These are phyloP conservation scores for Thermomucor indicae-seudaticae DNA, from an alignment of 371 early-diverging fungal species.

Conservation along the genomic window DNA sequence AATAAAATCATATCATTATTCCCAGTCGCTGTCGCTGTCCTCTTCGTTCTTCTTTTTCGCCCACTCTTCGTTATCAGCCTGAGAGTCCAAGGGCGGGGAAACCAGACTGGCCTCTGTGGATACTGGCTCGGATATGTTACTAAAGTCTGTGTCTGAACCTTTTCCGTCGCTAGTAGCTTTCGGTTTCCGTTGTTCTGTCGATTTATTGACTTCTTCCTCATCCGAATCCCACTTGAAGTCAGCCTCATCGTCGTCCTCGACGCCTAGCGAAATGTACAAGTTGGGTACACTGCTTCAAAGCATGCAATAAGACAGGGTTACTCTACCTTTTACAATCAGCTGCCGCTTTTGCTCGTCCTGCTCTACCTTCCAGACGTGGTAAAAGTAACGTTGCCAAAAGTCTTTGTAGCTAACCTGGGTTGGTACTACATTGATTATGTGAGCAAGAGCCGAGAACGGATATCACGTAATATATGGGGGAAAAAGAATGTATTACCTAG, in stretches of 20 bases:
- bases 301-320: no score
- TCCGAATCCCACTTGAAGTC: conserved; percentile 52
- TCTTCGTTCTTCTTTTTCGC: conserved; percentile 13
- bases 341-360: conserved; percentile 46
- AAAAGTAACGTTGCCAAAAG: conserved; percentile 49
- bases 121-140: conserved; percentile 19
- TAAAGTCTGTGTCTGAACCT: conserved; percentile 18
- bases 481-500: conserved; percentile 16
- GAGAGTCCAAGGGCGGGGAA: conserved; percentile 18
- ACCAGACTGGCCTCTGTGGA: conserved; percentile 20
- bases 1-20: no score
- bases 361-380: conserved; percentile 43
- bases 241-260: conserved; percentile 25
- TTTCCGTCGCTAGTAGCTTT: background rate
- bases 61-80: conserved; percentile 19
- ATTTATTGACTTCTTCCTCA: conserved; percentile 28
- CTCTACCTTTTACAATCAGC: conserved; percentile 31
- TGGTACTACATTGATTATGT: conserved; percentile 34
- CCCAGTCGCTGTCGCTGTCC: conserved; percentile 45
- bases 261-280: no score
- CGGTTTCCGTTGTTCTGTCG: background rate
- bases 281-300: no score
- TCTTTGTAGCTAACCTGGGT: conserved; percentile 36
- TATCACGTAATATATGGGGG: background rate
- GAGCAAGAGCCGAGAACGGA: no score